Evolutionary conservation across 257 asterid species (phyloP), one percentile per base, ranked within the genome.

Genomic region (Fraxinus americana): DNA sequence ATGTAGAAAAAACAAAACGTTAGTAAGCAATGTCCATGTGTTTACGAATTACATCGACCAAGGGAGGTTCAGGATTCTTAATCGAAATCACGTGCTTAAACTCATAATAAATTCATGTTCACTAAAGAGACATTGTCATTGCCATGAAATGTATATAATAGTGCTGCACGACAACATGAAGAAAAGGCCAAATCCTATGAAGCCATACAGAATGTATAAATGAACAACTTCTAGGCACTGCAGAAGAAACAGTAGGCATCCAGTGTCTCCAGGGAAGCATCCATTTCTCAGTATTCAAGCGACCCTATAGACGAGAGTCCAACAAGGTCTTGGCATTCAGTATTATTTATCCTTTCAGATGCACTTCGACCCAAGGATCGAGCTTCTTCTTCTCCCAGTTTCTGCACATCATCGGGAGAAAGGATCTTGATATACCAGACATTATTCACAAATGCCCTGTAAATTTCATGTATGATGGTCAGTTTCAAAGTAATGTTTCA

Each of bases 371-470:
- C 85, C 81, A 86, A 82, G 75, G 94, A 79, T 72, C 88, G 95
- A 41, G 83, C 91, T 72, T 90, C 97, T 77, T 89, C 88, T 80
- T 87, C 92, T 69, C 97, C 97, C 80, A 94, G 92, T 81, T 88
- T 90, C 84, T 87, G 80, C 81, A 92, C 94, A 66, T 92, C 98
- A 79, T 92, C 93, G 0, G 97, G 97, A 10, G 97, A 94, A 54
- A 94, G 97, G 84, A 94, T 94, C 92, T 94, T 94, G 89, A 94
- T 94, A 68, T 91, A 91, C 98, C 97, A 94, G 76, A 94, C 98
- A 72, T 92, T 91, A 72, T 92, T 91, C 82, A 94, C 95, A 75
- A 94, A 94, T 70, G 92, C 96, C 88, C 98, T 94, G 90, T 68
- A 80, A 5, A 71, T 71, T 48, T 39, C 43, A 67, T 69, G 21